phyloP scores from a whole-genome alignment of 2,329 filamentous ascomycete genomes.

The Curvularia sp. region DNA sequence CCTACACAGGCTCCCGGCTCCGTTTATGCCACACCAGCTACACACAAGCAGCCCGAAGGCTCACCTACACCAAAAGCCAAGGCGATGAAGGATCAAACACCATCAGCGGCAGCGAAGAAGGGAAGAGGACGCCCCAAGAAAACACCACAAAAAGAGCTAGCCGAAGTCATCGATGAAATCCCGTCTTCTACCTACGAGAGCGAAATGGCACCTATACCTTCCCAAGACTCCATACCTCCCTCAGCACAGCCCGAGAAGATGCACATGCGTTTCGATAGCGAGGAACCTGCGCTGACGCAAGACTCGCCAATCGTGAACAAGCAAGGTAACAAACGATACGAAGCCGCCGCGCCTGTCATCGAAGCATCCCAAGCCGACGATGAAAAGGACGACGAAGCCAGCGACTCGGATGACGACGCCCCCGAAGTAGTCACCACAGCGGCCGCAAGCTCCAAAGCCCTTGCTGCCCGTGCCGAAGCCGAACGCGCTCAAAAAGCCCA shows the following conservation, averaged over 20 bases:
- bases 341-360: constrained; percentile 16
- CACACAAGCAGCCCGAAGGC: constrained; percentile 27
- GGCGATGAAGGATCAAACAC: constrained; percentile 20
- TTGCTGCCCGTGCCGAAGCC: constrained; percentile 41
- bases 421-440: constrained; percentile 49
- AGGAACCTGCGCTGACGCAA: constrained; percentile 35
- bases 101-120: constrained; percentile 26
- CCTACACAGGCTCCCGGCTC: constrained; percentile 30
- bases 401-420: constrained; percentile 50
- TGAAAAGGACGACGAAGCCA: constrained; percentile 34
- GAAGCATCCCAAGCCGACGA: constrained; percentile 17
- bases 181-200: constrained; percentile 41
- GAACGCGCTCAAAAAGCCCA: constrained; percentile 40
- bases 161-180: constrained; percentile 31
- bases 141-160: constrained; percentile 15
- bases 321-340: constrained; percentile 25
- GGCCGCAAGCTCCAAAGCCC: constrained; percentile 39
- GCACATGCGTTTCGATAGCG: constrained; percentile 48
- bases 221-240: constrained; percentile 21
- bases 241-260: constrained; percentile 28
- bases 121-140: constrained; percentile 28
- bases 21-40: constrained; percentile 37
- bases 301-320: constrained; percentile 14
- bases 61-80: constrained; percentile 37
- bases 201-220: constrained; percentile 30